Evolutionary conservation across 2,329 filamentous ascomycete species (phyloP), one percentile per base, ranked within the genome.

Genomic region (Aciculosporium take): DNA sequence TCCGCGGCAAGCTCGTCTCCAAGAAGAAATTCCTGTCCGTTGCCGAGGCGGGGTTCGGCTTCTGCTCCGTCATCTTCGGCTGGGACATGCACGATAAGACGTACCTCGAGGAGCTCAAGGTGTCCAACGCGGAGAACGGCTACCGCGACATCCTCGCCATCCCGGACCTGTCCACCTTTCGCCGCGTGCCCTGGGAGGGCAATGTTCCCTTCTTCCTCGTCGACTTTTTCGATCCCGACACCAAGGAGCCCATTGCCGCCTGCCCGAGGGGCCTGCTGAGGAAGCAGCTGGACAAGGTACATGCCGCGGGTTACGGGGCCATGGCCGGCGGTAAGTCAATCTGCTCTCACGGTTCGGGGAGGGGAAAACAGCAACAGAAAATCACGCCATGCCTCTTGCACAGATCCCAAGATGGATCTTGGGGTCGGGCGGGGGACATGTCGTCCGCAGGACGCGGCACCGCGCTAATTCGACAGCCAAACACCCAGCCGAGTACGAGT

Each of bases 41-140:
- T 40, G 81, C 80, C n/a, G 63, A 74, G 32, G 72, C 77, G 34
- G 88, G 87, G 39, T 94, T 94, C 53, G 88, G 87, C 41, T 94
- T 94, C 69, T 94, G 88, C 68, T 91, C 84, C 17, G 86, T 94
- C 50, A 78, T 94, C 49, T 94, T 94, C 54, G 87, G 88, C 58
- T 94, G 88, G 88, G 87, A 95, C 62, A 94, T 94, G 85, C 87
- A 95, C 62, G 88, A 95, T 56, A 72, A 78, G 66, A 93, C 85
- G 9, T 95, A 94, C 61, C 80, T 84, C 58, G 77, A 73, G 52
- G 87, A 94, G 63, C 74, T 94, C 48, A 74, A 75, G 54, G 81
- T 94, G 59, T 91, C 84, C 63, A 94, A 94, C 64, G 83, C 84
- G 51, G 80, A 85, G 54, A 94, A 94, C 58, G 87, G 87, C 33